Percentiles rank a stretch among this genome's conserved stretches.
Evolutionary conservation across 192 early-diverging fungal species (phyloP).

Genomic region (Paraglomus brasilianum): DNA sequence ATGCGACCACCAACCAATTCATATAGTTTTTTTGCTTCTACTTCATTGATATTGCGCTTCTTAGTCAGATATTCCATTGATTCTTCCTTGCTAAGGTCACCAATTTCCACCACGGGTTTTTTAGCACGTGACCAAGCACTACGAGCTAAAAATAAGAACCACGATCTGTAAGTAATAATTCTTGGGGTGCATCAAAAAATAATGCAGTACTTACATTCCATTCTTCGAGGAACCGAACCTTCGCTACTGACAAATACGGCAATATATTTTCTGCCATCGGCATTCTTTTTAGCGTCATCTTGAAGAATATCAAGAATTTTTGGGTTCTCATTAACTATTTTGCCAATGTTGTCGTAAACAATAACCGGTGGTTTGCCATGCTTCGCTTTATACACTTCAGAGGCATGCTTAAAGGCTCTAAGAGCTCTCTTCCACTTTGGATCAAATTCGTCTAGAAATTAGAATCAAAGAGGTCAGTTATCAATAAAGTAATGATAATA

Average conservation of each 20-base stretch:
- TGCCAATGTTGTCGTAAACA: neutral
- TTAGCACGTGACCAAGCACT: conserved; percentile 24
- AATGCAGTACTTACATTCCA: conserved; percentile 23
- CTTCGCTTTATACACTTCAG: conserved; percentile 3
- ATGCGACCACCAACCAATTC: conserved; percentile 20
- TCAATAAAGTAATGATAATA: too few relatives aligned
- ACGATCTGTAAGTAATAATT: neutral
- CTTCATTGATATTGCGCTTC: conserved; percentile 13
- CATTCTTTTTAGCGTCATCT: conserved; percentile 22
- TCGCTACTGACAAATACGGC: conserved; percentile 11
- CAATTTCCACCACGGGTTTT: conserved; percentile 3
- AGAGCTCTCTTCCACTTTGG: conserved; percentile 1
- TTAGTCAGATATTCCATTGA: conserved; percentile 20
- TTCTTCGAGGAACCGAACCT: conserved; percentile 20
- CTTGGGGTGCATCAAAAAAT: conserved; percentile 14
- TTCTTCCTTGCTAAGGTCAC: conserved; percentile 21
- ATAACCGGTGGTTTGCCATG: conserved; percentile 14
- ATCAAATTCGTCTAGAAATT: neutral
- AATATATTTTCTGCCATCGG: conserved; percentile 22
- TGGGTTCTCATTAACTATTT: neutral
- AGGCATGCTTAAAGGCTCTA: conserved; percentile 2
- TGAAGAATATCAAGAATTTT: conserved; percentile 20
- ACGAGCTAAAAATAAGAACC: conserved; percentile 7
- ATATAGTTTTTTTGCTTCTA: conserved; percentile 9
- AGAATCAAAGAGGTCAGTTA: conserved; percentile 1